These are phyloP conservation scores for Trichosporon sp. DNA, from an alignment of 1,284 basidiomycete species.

Conservation along the genomic window DNA sequence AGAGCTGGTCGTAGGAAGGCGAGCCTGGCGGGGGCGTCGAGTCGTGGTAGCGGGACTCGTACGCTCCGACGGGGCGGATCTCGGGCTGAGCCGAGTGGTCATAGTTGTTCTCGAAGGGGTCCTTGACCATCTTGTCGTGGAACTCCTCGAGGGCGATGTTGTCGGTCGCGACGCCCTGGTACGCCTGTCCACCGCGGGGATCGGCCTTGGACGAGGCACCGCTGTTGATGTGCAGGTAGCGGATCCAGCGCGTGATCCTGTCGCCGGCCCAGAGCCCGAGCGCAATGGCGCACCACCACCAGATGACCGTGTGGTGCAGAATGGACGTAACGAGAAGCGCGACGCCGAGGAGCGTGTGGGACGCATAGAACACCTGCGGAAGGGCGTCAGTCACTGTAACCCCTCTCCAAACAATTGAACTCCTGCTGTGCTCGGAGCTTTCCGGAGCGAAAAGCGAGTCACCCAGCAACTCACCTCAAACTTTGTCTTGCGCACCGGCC, in stretches of 20 bases:
- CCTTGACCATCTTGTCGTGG: conserved; percentile 29
- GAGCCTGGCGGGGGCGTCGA: not conserved
- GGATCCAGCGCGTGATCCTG: conserved; percentile 64
- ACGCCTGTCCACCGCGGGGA: not conserved
- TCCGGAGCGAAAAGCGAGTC: not conserved
- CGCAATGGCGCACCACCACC: conserved; percentile 65
- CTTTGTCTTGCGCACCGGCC: conserved; percentile 66
- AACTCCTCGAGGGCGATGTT: conserved; percentile 30
- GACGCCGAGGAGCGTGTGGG: conserved; percentile 70
- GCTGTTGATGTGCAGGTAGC: conserved; percentile 70
- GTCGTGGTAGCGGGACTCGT: conserved; percentile 12
- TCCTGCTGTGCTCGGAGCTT: not conserved
- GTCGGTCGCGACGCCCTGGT: conserved; percentile 20
- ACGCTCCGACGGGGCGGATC: conserved; percentile 25
- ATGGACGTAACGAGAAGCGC: conserved; percentile 66
- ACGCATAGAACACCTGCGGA: conserved; percentile 66
- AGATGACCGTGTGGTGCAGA: conserved; percentile 70
- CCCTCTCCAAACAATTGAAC: not conserved
- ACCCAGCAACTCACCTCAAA: conserved; percentile 63
- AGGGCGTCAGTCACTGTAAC: not conserved
- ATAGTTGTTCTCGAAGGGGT: not conserved
- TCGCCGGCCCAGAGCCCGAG: conserved; percentile 69
- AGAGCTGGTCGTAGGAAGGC: not conserved
- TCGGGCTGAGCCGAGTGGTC: conserved; percentile 23
- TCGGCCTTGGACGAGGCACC: conserved; percentile 41